Conservation (phyloP, 441 rosid genomes). For the Arabidopsis hybrid region DNA sequence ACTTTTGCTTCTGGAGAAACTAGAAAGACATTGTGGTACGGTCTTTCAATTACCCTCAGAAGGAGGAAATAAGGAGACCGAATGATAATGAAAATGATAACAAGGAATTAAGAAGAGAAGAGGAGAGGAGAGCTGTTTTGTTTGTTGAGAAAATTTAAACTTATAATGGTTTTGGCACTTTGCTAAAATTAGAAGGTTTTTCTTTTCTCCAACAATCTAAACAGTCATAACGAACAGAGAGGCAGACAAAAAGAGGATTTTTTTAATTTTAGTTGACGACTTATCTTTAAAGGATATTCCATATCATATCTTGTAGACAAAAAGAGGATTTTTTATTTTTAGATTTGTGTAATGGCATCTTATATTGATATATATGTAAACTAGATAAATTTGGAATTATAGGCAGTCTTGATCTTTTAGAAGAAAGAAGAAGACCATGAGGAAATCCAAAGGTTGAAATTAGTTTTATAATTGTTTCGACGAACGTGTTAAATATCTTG, state of each 20-base stretch:
- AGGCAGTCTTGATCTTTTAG: too few species aligned
- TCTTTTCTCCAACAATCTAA: conserved; percentile 8
- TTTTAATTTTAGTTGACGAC: conserved; percentile 22
- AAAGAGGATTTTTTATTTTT: too few species aligned
- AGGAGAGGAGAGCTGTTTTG: conserved; percentile 21
- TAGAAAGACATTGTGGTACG: neutral
- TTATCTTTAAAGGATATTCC: conserved; percentile 23
- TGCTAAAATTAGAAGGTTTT: conserved; percentile 29
- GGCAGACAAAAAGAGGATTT: neutral
- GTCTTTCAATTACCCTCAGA: neutral
- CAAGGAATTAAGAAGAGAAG: conserved; percentile 11
- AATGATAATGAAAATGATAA: neutral
- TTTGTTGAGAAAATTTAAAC: conserved; percentile 10
- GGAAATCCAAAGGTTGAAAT: neutral
- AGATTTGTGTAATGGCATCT: too few species aligned
- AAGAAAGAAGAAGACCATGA: too few species aligned
- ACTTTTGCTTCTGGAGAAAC: conserved; percentile 31
- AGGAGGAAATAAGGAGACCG: conserved; percentile 4
- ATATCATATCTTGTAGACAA: neutral
- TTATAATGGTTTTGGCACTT: conserved; percentile 21
- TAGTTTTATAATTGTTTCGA: conserved; percentile 27
- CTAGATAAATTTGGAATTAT: too few species aligned
- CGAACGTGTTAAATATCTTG: conserved; percentile 6
- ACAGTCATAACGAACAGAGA: conserved; percentile 21
- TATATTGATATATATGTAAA: too few species aligned